Conservation (phyloP, 2,329 filamentous ascomycete species). For the Kalaharituber pfeilii region DNA sequence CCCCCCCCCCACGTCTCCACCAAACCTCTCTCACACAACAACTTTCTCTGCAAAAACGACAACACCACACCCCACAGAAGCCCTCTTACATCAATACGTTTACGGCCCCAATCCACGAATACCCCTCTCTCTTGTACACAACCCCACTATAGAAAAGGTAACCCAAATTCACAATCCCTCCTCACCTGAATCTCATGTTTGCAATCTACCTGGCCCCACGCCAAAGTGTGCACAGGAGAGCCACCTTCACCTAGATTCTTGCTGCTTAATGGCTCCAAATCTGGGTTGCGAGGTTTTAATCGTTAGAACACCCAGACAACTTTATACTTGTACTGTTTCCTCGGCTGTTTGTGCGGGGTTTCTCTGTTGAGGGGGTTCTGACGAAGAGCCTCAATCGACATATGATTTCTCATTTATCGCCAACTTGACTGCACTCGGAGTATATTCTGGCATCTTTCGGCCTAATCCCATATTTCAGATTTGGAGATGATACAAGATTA, state of each 20-base stretch:
- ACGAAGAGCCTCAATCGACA: not conserved
- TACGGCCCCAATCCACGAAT: not conserved
- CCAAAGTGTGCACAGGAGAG: no score
- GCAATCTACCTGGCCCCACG: not conserved
- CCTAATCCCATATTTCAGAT: no score
- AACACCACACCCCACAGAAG: not conserved
- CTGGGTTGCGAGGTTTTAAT: not conserved
- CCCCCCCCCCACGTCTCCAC: constrained; percentile 14
- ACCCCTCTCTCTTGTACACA: not conserved
- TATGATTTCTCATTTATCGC: not conserved
- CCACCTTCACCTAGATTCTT: not conserved
- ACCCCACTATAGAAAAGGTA: not conserved
- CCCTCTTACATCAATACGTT: not conserved
- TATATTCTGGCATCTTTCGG: not conserved
- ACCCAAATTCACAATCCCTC: not conserved
- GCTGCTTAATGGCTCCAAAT: not conserved
- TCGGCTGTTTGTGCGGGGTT: constrained; percentile 1
- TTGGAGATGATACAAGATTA: not conserved
- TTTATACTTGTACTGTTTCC: not conserved
- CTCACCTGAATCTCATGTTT: not conserved
- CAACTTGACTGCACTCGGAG: not conserved
- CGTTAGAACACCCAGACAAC: not conserved
- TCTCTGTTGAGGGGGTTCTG: not conserved
- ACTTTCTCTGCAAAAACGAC: not conserved
- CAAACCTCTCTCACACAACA: constrained; percentile 5